These are phyloP conservation scores for Spinacia oleracea DNA, from an alignment of 179 eudicot species.

Conservation along the genomic window DNA sequence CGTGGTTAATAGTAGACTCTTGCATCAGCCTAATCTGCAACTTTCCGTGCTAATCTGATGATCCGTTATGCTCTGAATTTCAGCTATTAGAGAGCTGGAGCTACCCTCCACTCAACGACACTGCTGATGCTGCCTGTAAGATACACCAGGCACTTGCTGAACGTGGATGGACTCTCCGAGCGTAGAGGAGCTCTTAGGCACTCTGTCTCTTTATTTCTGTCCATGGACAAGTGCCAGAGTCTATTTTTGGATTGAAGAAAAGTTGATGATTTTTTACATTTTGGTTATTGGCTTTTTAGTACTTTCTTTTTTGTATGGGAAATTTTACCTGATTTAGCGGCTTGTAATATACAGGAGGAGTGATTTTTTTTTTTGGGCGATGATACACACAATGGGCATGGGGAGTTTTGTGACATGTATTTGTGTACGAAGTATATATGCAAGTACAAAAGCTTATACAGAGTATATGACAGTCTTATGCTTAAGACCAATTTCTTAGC, in stretches of 20 bases:
- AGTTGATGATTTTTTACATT: conserved; percentile 16
- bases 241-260: background rate
- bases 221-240: background rate
- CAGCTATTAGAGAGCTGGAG: conserved; percentile 70
- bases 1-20: background rate
- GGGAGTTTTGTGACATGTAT: too few relatives aligned
- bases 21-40: background rate
- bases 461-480: too few relatives aligned
- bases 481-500: too few relatives aligned
- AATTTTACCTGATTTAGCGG: conserved; percentile 19
- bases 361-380: too few relatives aligned
- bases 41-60: background rate
- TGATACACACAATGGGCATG: too few relatives aligned
- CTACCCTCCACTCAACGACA: conserved; percentile 82
- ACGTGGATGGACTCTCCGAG: conserved; percentile 77
- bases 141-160: conserved; percentile 68
- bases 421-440: too few relatives aligned
- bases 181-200: conserved; percentile 24
- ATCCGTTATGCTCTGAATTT: background rate
- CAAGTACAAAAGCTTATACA: too few relatives aligned
- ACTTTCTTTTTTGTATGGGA: conserved; percentile 28
- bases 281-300: conserved; percentile 8
- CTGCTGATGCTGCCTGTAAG: conserved; percentile 71
- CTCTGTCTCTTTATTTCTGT: background rate
- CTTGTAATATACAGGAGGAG: conserved; percentile 24